phyloP scores from a whole-genome alignment of 2,329 filamentous ascomycete genomes.

The Fusarium bulbicola region DNA sequence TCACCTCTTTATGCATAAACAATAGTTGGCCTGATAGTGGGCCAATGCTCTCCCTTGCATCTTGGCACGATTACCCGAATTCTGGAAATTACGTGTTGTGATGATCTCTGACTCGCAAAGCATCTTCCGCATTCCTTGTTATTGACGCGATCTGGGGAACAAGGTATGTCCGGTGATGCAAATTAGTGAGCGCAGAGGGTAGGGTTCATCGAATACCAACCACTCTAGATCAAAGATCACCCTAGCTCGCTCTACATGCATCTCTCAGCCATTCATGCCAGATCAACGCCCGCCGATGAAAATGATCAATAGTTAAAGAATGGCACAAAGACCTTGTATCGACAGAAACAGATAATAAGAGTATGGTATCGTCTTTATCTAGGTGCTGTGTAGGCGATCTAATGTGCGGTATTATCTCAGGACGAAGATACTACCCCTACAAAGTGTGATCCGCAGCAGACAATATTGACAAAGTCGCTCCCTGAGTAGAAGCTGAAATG shows the following conservation, averaged over 20 bases:
- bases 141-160: background rate
- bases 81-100: too few relatives aligned
- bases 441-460: accelerated
- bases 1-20: background rate
- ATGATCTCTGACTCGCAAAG: background rate
- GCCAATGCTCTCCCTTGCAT: background rate
- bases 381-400: background rate
- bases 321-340: accelerated
- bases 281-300: accelerated
- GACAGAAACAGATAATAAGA: accelerated
- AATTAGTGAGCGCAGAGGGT: accelerated
- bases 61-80: background rate
- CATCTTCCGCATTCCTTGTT: background rate
- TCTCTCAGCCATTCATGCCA: too few relatives aligned
- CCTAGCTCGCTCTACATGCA: background rate
- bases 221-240: background rate
- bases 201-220: background rate
- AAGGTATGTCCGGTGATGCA: background rate
- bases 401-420: too few relatives aligned
- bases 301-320: accelerated
- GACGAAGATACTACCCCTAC: background rate
- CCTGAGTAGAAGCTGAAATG: accelerated
- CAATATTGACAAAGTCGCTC: accelerated
- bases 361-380: background rate
- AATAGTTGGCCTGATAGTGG: background rate